Base-by-base conservation (phyloP, 257 asterid genomes). In the Petunia axillaris region DNA sequence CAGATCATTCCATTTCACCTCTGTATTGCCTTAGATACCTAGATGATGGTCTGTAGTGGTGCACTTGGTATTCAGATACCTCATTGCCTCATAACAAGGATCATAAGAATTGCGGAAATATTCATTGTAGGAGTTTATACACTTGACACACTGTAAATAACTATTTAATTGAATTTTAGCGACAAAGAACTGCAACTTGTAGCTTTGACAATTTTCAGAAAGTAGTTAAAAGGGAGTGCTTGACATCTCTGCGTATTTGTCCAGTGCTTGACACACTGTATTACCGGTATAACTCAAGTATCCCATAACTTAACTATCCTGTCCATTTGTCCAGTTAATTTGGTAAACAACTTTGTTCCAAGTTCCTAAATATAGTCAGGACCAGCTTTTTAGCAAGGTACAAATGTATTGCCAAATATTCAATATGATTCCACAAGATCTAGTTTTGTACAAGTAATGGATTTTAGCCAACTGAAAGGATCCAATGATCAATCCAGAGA, bases 141-240 rank as follows among this genome's bases (percentile, higher is more conserved):
- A 25, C 43, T 48, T 71, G 10, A 71, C 62, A 35, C 40, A 1
- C 50, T 71, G 77, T 50, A 71, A 54, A 71, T 71, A 71, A 71
- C 9, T 70, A 70, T 70, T 63, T 37, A 36, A 10, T 37, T 10
- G 68, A 63, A 63, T 37, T 63, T 38, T 16, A 46, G 41, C 59
- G 44, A 10, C 77, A 35, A 71, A 35, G 44, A 71, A 50, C 77
- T 35, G 43, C 43, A 48, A 71, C 44, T 25, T 50, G 68, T 71
- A 71, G 50, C 62, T 48, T 71, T 40, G 60, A 71, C 41, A 48
- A 43, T 50, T 71, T 11, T 71, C 77, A 11, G 60, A 40, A 71
- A 71, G 38, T 48, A 5, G 59, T 48, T 71, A 25, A n/a, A 25
- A 25, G 25, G 25, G 77, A 35, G 44, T 71, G 77, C 35, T 71